Conservation (phyloP, 2,329 filamentous ascomycete species). For the Chrysosporium queenslandicum region DNA sequence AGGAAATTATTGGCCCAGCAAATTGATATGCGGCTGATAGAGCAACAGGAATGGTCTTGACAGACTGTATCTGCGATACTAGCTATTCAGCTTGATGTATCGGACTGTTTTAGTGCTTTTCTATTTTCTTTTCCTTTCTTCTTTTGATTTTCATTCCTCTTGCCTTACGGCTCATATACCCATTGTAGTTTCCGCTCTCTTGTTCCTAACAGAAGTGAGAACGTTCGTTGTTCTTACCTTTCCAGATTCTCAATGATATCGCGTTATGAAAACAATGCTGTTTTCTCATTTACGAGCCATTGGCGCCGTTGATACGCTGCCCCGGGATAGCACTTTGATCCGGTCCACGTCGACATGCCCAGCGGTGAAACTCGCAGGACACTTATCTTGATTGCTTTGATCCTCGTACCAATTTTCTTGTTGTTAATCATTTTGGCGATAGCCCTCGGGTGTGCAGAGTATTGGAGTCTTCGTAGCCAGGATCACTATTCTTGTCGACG, state of each 20-base stretch:
- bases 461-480: constrained; percentile 23
- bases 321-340: neutral
- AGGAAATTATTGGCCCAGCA: constrained; percentile 26
- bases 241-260: neutral
- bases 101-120: neutral
- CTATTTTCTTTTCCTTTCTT: no score
- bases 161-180: constrained; percentile 6
- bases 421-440: constrained; percentile 32
- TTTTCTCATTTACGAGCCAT: neutral
- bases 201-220: neutral
- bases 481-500: constrained; percentile 22
- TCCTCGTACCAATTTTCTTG: constrained; percentile 41
- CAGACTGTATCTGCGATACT: neutral
- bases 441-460: constrained; percentile 32
- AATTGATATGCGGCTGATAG: neutral
- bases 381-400: constrained; percentile 35
- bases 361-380: constrained; percentile 16
- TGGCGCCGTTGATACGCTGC: neutral
- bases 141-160: neutral
- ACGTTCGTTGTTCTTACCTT: constrained; percentile 2
- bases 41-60: neutral
- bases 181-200: constrained; percentile 9
- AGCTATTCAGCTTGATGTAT: neutral
- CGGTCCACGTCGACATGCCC: constrained; percentile 5
- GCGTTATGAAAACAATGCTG: neutral